These are phyloP conservation scores for Wickerhamomyces bovis DNA, from an alignment of 805 yeast species.

Conservation along the genomic window DNA sequence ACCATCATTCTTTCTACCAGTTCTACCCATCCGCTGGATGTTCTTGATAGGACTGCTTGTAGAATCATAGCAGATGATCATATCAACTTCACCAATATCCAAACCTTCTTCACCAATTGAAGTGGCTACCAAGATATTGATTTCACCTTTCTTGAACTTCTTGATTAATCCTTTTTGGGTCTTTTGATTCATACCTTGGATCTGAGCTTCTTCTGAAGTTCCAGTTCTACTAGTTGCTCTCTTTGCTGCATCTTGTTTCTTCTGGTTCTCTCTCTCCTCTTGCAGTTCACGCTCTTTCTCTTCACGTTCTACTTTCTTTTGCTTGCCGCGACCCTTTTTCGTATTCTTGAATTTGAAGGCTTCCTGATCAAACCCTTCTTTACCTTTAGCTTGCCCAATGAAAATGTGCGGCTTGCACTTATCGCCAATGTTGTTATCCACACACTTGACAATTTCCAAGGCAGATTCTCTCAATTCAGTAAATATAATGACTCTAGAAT, in stretches of 20 bases:
- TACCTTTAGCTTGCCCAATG: constrained; percentile 84
- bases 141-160: constrained; percentile 64
- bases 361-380: constrained; percentile 60
- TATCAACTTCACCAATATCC: constrained; percentile 96
- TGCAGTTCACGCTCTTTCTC: constrained; percentile 26
- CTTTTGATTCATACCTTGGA: constrained; percentile 86
- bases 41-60: constrained; percentile 91
- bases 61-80: constrained; percentile 88
- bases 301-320: constrained; percentile 27
- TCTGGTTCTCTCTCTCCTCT: constrained; percentile 27
- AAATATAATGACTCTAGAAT: constrained; percentile 78
- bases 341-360: constrained; percentile 37
- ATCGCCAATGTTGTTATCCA: constrained; percentile 37
- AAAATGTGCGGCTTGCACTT: constrained; percentile 71
- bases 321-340: constrained; percentile 38
- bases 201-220: constrained; percentile 71
- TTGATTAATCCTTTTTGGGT: constrained; percentile 74
- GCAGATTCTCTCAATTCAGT: constrained; percentile 91
- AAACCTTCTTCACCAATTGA: constrained; percentile 98
- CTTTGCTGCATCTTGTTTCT: constrained; percentile 28
- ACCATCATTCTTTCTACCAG: constrained; percentile 94
- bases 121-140: constrained; percentile 86
- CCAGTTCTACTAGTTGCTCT: constrained; percentile 39
- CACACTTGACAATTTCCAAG: constrained; percentile 65
- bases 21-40: constrained; percentile 95